Evolutionary conservation across 345 rosid genomes (phyloP).

Genomic region (Citrus cavaleriei): DNA sequence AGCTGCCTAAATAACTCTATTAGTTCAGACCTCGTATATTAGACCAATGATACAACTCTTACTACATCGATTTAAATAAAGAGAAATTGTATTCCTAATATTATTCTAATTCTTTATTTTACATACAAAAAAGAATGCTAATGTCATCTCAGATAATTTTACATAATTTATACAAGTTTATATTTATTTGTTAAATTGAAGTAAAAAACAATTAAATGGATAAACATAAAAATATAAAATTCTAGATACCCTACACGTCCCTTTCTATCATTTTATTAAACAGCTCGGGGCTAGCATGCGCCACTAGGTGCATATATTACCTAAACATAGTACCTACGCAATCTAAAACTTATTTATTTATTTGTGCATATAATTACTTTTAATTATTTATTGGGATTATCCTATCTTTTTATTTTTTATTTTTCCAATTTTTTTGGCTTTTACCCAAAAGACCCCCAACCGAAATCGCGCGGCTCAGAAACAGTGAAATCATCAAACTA

Average conservation of each 20-base stretch:
- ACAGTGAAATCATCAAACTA: constrained; percentile 8
- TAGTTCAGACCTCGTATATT: no score
- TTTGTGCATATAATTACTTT: no score
- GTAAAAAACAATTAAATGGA: background rate
- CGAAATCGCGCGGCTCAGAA: constrained; percentile 19
- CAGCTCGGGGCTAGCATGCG: background rate
- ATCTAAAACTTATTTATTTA: background rate
- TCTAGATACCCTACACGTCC: constrained; percentile 8
- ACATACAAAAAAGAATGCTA: no score
- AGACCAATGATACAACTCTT: no score
- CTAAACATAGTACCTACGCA: no score
- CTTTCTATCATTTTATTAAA: constrained; percentile 8
- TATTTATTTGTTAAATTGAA: background rate
- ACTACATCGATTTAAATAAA: no score
- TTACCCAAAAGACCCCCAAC: background rate
- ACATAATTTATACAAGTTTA: no score
- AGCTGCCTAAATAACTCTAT: no score
- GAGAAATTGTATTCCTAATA: no score
- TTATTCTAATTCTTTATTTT: no score
- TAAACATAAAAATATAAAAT: background rate
- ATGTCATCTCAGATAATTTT: no score
- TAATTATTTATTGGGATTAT: background rate
- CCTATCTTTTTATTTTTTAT: no score
- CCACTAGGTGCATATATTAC: background rate
- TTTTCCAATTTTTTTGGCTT: background rate